Evolutionary conservation across 1,139 yeast species (phyloP).

Genomic region (Blastobotrys buckinghamii): DNA sequence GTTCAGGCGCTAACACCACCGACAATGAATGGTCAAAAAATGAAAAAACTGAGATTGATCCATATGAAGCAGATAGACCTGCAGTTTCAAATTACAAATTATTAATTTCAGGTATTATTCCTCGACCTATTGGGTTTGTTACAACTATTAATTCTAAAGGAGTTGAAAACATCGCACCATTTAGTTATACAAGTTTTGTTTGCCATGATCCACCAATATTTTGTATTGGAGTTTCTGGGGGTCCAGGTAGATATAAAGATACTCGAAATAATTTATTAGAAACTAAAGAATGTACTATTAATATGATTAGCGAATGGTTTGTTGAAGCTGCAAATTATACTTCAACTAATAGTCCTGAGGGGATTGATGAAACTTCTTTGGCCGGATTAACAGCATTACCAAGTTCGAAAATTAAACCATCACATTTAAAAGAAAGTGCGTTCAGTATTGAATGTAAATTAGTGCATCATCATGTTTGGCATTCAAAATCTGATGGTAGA

Average conservation of each 20-base stretch:
- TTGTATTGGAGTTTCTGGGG: conserved; percentile 43
- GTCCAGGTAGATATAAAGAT: conserved; percentile 42
- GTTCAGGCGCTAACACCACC: conserved; percentile 42
- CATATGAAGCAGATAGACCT: conserved; percentile 40
- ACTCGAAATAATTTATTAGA: conserved; percentile 45
- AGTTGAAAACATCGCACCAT: conserved; percentile 49
- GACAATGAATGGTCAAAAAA: conserved; percentile 35
- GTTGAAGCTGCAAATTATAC: conserved; percentile 56
- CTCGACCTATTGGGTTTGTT: conserved; percentile 56
- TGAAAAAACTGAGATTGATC: conserved; percentile 46
- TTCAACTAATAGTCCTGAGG: conserved; percentile 44
- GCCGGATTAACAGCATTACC: conserved; percentile 47
- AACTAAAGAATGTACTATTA: conserved; percentile 52
- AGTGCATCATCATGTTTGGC: conserved; percentile 42
- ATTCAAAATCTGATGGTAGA: conserved; percentile 38
- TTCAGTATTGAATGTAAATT: conserved; percentile 54
- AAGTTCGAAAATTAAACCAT: conserved; percentile 45
- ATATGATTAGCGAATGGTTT: conserved; percentile 58
- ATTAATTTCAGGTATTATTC: conserved; percentile 46
- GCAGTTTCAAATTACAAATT: conserved; percentile 46
- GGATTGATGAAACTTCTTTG: conserved; percentile 50
- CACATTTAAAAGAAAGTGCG: conserved; percentile 57
- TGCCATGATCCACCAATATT: conserved; percentile 56
- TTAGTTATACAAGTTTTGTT: conserved; percentile 48
- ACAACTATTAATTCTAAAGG: conserved; percentile 45